phyloP scores from a whole-genome alignment of 768 basidiomycete species.

The Mycena capillaripes region DNA sequence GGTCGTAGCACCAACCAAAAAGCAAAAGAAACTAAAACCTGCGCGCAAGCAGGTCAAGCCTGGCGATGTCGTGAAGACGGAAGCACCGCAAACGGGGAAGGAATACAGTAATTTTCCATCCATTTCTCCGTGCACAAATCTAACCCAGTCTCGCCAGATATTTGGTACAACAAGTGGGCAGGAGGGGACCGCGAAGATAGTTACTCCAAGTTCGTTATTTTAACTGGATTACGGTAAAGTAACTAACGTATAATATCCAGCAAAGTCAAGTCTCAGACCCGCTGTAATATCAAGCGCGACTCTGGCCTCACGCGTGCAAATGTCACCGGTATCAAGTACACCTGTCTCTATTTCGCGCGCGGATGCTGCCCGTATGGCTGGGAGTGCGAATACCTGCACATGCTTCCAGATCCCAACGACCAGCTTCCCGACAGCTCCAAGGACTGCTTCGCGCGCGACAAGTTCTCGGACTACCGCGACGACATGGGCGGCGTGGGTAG shows the following conservation, averaged over 20 bases:
- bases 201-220: slow-evolving; percentile 85
- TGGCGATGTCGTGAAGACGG: slow-evolving; percentile 91
- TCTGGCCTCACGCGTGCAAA: slow-evolving; percentile 96
- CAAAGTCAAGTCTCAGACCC: slow-evolving; percentile 94
- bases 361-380: slow-evolving; percentile 98
- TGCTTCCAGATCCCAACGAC: slow-evolving; percentile 79
- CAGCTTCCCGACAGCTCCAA: slow-evolving; percentile 91
- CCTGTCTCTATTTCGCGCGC: slow-evolving; percentile 94
- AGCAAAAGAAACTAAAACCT: slow-evolving; percentile 82
- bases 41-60: slow-evolving; percentile 95
- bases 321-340: slow-evolving; percentile 92
- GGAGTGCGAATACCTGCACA: slow-evolving; percentile 98
- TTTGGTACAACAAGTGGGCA: slow-evolving; percentile 99
- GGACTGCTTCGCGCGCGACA: slow-evolving; percentile 97
- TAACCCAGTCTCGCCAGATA: slow-evolving; percentile 65
- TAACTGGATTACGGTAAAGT: background rate
- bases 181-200: slow-evolving; percentile 98
- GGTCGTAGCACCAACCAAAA: slow-evolving; percentile 42
- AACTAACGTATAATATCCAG: slow-evolving; percentile 54
- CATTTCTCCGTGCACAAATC: background rate
- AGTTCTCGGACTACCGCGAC: slow-evolving; percentile 97
- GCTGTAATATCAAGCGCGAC: slow-evolving; percentile 91
- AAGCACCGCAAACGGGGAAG: slow-evolving; percentile 92
- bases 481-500: slow-evolving; percentile 99
- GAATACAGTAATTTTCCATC: slow-evolving; percentile 85